Base-by-base conservation (phyloP, 2,329 filamentous ascomycete genomes). In the Colletotrichum siamense region DNA sequence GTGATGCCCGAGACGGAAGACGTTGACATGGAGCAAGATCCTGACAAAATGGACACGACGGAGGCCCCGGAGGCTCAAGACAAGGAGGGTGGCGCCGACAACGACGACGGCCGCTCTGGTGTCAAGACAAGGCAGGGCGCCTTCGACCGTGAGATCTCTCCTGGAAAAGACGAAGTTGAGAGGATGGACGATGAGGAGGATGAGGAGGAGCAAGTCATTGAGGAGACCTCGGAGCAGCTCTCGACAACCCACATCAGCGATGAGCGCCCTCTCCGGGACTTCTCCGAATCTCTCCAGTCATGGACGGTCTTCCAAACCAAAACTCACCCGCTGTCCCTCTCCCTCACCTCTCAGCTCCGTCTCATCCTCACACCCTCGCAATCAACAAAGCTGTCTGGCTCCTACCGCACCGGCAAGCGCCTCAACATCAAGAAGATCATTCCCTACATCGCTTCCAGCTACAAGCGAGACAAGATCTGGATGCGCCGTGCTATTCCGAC, bases 401-500 rank as follows among this genome's bases (percentile, higher is more conserved):
- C 98, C 79, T 99, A 98, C 91, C 95, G 97, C 79, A 99, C 97
- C 0, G 97, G 97, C 78, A 99, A 99, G 85, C 94, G 97, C 1
- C 95, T 99, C 81, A 99, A 99, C 86, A 98, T 99, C 88, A 99
- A 99, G 86, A 95, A 96, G 80, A 99, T 99, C 86, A 99, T 99
- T 81, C 97, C 98, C 0, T 99, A 99, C 87, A 99, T 99, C 80
- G 97, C 98, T 2, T 99, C 96, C 1, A 94, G 95, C 83, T 99
- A 98, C 90, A 99, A 98, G 89, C 95, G 97, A 77, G 97, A 99
- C 91, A 99, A 99, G 89, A 99, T 99, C 86, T 99, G 97, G 97
- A 98, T 99, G 94, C 94, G 98, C 16, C 93, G 98, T 72, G 94
- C 92, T 39, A 93, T 98, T 66, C 98, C 98, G 2, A 96, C 94